These are phyloP conservation scores for Aspergillus sp. DNA, from an alignment of 2,329 filamentous ascomycete species.

Conservation along the genomic window DNA sequence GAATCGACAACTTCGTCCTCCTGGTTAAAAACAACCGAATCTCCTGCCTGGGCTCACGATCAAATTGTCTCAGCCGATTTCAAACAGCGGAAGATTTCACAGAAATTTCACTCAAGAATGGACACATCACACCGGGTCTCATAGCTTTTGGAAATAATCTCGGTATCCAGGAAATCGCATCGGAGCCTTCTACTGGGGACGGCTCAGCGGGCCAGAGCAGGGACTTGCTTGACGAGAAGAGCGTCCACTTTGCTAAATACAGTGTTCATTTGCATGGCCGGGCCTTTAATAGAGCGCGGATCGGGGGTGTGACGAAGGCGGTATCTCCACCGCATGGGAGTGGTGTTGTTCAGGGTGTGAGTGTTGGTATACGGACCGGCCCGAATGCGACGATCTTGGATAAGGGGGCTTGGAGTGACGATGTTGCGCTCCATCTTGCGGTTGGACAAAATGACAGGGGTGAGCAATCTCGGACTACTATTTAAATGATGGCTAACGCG, in stretches of 20 bases:
- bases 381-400: background rate
- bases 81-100: background rate
- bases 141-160: slow-evolving; percentile 35
- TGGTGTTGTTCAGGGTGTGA: slow-evolving; percentile 56
- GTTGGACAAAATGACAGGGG: background rate
- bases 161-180: slow-evolving; percentile 52
- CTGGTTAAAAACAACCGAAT: background rate
- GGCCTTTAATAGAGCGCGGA: slow-evolving; percentile 54
- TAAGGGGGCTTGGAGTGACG: background rate
- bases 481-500: background rate
- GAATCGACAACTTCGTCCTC: background rate
- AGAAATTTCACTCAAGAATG: background rate
- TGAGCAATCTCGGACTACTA: background rate
- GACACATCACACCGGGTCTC: background rate
- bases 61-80: background rate
- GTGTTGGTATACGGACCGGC: slow-evolving; percentile 51
- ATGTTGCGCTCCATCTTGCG: background rate
- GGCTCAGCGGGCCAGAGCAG: slow-evolving; percentile 45
- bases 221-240: slow-evolving; percentile 5
- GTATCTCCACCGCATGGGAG: slow-evolving; percentile 56
- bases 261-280: slow-evolving; percentile 51
- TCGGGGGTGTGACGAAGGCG: slow-evolving; percentile 60
- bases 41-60: background rate
- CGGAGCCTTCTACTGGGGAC: slow-evolving; percentile 52
- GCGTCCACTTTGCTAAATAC: slow-evolving; percentile 45